Conservation (phyloP, 2,329 filamentous ascomycete species). For the Chaetothyriales sp. region DNA sequence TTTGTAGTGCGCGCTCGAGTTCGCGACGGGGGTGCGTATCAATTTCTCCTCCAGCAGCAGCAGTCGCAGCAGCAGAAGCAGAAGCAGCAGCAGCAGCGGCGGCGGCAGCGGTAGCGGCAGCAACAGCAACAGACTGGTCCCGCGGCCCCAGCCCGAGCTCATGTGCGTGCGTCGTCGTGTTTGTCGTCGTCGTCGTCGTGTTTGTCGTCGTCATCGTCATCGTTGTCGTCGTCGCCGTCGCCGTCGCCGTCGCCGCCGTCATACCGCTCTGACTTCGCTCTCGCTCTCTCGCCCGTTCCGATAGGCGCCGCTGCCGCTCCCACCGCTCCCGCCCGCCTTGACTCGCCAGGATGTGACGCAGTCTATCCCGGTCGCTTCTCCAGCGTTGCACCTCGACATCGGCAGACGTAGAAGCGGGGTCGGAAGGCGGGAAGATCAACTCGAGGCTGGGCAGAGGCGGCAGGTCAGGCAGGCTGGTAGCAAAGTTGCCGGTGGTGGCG, state of each 20-base stretch:
- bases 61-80: too few relatives aligned
- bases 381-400: neutral
- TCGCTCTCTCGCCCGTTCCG: neutral
- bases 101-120: neutral
- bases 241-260: neutral
- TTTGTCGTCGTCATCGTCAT: neutral
- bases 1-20: slow-evolving; percentile 9
- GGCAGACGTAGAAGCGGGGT: neutral
- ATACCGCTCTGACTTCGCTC: neutral
- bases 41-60: neutral
- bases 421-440: neutral
- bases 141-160: neutral
- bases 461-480: neutral
- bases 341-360: neutral
- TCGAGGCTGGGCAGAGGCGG: neutral
- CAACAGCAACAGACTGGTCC: neutral
- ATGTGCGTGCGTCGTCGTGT: neutral
- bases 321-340: neutral
- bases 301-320: neutral
- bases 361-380: neutral
- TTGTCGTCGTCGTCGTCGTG: neutral
- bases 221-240: too few relatives aligned
- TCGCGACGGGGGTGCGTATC: neutral
- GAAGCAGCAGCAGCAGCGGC: too few relatives aligned
- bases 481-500: neutral